Evolutionary conservation across 163 green algal species (phyloP).

Genomic region (Chlorella variabilis): DNA sequence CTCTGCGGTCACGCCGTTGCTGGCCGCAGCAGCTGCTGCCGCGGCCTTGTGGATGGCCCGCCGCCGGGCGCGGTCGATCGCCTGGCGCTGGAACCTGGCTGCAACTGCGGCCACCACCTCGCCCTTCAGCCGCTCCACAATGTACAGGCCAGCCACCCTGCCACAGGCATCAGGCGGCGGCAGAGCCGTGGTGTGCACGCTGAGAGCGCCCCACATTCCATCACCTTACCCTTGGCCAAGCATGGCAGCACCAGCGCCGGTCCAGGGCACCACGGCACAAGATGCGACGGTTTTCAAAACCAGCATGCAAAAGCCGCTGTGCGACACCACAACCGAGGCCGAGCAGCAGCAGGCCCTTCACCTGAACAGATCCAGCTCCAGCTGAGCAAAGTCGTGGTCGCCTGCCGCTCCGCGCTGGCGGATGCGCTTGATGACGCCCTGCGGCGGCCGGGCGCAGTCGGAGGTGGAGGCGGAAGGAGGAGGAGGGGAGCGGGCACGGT

Average conservation of each 20-base stretch:
- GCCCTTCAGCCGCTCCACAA: slow-evolving; percentile 22
- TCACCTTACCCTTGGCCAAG: too few species aligned
- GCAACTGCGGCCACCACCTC: background rate
- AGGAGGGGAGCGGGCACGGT: background rate
- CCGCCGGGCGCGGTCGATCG: slow-evolving; percentile 19
- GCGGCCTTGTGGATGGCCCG: background rate
- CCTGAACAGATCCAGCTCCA: slow-evolving; percentile 38
- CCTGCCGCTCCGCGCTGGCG: slow-evolving; percentile 46
- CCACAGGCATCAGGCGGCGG: too few species aligned
- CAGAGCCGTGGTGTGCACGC: too few species aligned
- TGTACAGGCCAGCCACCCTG: slow-evolving; percentile 34
- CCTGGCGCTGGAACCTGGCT: slow-evolving; percentile 3
- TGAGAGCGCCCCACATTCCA: too few species aligned
- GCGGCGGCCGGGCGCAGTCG: too few species aligned
- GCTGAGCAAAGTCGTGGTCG: slow-evolving; percentile 6
- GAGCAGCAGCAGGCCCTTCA: background rate
- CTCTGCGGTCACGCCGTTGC: background rate
- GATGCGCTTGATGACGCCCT: slow-evolving; percentile 36
- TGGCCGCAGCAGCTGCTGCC: background rate
- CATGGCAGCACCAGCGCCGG: too few species aligned
- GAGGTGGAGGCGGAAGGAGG: slow-evolving; percentile 30
- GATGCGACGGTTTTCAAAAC: too few species aligned
- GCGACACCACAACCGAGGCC: too few species aligned
- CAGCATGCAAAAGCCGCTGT: too few species aligned
- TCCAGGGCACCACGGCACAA: too few species aligned